Evolutionary conservation across 2,329 filamentous ascomycete genomes (phyloP).

Genomic region (Xylaria multiplex): DNA sequence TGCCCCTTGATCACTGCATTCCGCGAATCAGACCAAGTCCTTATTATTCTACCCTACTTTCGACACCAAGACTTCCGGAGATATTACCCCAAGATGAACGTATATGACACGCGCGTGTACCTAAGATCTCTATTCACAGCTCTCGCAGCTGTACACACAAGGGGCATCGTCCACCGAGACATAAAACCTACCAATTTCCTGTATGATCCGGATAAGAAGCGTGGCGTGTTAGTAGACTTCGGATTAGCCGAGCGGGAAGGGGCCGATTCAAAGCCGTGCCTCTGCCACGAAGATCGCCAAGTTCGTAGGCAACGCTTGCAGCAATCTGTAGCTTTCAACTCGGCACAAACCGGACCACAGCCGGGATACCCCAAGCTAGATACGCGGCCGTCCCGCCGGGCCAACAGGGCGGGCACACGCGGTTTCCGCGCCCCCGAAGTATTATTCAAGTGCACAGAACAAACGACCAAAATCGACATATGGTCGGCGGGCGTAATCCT

Average conservation of each 20-base stretch:
- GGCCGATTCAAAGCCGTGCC: slow-evolving; percentile 79
- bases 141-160: slow-evolving; percentile 81
- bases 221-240: slow-evolving; percentile 97
- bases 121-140: slow-evolving; percentile 89
- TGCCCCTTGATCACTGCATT: slow-evolving; percentile 98
- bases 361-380: slow-evolving; percentile 89
- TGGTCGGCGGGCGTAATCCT: slow-evolving; percentile 98
- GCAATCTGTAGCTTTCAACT: slow-evolving; percentile 61
- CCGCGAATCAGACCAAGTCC: slow-evolving; percentile 90
- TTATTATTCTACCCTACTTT: slow-evolving; percentile 95
- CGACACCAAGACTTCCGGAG: slow-evolving; percentile 93
- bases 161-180: slow-evolving; percentile 89
- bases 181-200: slow-evolving; percentile 99
- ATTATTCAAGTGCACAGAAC: slow-evolving; percentile 94
- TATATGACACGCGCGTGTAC: slow-evolving; percentile 88
- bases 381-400: slow-evolving; percentile 84
- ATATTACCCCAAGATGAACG: slow-evolving; percentile 91
- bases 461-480: slow-evolving; percentile 93
- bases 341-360: slow-evolving; percentile 64
- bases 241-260: slow-evolving; percentile 90
- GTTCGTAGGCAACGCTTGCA: slow-evolving; percentile 70
- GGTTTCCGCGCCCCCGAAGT: slow-evolving; percentile 97
- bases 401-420: slow-evolving; percentile 92
- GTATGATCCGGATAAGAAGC: slow-evolving; percentile 81
- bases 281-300: slow-evolving; percentile 75